Conservation (phyloP, 352 stramenopile species). For the Phytophthora syringae region DNA sequence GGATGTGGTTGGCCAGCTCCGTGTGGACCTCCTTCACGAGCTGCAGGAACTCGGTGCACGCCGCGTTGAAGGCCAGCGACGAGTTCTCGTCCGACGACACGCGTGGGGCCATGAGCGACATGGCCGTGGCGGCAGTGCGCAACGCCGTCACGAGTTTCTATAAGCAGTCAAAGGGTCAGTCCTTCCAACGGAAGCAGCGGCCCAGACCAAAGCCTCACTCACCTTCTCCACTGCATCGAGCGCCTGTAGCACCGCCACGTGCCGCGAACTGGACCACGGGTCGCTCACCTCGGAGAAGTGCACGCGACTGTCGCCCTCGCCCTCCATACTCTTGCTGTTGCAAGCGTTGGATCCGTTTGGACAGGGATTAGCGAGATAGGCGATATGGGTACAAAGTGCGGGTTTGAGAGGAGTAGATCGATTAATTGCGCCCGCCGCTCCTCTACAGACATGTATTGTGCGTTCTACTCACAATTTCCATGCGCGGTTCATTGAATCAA, state of each 20-base stretch:
- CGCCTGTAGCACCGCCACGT: conserved; percentile 79
- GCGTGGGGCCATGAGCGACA: conserved; percentile 70
- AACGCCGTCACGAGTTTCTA: conserved; percentile 86
- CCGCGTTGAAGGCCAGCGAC: conserved; percentile 74
- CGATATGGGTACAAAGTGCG: conserved; percentile 12
- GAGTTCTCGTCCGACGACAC: conserved; percentile 71
- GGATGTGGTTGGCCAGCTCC: conserved; percentile 83
- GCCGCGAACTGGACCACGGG: conserved; percentile 72
- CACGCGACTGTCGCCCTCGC: conserved; percentile 74
- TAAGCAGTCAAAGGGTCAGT: not conserved
- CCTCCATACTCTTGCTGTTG: conserved; percentile 70
- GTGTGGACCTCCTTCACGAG: conserved; percentile 88
- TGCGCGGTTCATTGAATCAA: too few species aligned
- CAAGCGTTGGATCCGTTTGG: conserved; percentile 12
- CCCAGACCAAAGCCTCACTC: too few species aligned
- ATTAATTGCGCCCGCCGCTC: too few species aligned
- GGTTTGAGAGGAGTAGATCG: conserved; percentile 3
- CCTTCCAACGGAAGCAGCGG: not conserved
- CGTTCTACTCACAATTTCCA: too few species aligned
- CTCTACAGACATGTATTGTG: conserved; percentile 26
- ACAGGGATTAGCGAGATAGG: not conserved
- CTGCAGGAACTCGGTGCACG: conserved; percentile 87
- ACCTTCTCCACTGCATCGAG: conserved; percentile 83
- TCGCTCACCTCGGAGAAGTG: conserved; percentile 79
- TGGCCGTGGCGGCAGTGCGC: conserved; percentile 68